A percentile compares a stretch with the other conserved stretches of the same genome.
Evolutionary conservation across 2,329 filamentous ascomycete species (phyloP).

Genomic region (Aspergillus udagawae): DNA sequence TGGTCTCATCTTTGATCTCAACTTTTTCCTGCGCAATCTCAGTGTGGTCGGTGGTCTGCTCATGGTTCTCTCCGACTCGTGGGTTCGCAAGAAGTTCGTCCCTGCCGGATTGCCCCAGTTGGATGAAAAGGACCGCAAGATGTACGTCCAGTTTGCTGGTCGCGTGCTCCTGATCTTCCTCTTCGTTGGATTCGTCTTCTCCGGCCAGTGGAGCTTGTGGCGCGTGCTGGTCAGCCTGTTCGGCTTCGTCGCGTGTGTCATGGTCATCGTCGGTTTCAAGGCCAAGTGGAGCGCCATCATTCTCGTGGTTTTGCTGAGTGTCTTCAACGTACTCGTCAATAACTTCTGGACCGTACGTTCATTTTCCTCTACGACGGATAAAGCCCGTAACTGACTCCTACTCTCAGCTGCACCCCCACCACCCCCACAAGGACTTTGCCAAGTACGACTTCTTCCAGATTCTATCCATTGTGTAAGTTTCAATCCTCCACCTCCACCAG

Average conservation of each 20-base stretch:
- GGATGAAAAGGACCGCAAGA: slow-evolving; percentile 99
- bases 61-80: slow-evolving; percentile 97
- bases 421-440: slow-evolving; percentile 99
- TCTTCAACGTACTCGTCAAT: slow-evolving; percentile 97
- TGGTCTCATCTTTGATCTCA: slow-evolving; percentile 96
- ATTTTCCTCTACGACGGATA: neutral
- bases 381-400: slow-evolving; percentile 13
- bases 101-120: slow-evolving; percentile 90
- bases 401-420: slow-evolving; percentile 82
- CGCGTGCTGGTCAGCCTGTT: slow-evolving; percentile 78
- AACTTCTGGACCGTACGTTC: slow-evolving; percentile 97
- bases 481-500: neutral
- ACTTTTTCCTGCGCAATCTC: slow-evolving; percentile 99
- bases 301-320: slow-evolving; percentile 86
- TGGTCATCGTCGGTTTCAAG: slow-evolving; percentile 99
- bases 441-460: slow-evolving; percentile 99
- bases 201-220: slow-evolving; percentile 87
- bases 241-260: slow-evolving; percentile 87
- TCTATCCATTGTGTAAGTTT: slow-evolving; percentile 81
- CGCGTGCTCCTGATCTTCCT: slow-evolving; percentile 95
- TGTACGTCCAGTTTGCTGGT: slow-evolving; percentile 99
- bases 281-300: slow-evolving; percentile 98
- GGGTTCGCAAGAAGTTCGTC: slow-evolving; percentile 95
- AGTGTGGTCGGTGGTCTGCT: slow-evolving; percentile 95
- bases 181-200: slow-evolving; percentile 94